Conservation (phyloP, 2,329 filamentous ascomycete genomes). For the Lasiodiplodia hormozganensis region DNA sequence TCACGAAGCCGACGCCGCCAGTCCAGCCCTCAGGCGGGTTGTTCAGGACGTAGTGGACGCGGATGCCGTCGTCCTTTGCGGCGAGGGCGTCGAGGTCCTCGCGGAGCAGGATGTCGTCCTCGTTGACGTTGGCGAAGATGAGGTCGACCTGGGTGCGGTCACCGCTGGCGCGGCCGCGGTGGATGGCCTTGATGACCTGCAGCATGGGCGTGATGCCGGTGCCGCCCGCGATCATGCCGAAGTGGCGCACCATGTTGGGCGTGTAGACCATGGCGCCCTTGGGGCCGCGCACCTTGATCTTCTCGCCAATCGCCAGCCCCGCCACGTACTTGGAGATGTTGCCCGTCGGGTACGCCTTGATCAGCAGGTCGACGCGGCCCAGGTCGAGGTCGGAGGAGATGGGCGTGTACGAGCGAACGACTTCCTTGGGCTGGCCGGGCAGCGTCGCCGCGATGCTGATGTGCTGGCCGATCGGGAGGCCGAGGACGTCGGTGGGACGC, state of each 20-base stretch:
- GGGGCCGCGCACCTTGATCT: constrained; percentile 88
- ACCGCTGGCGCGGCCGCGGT: constrained; percentile 71
- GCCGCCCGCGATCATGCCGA: constrained; percentile 97
- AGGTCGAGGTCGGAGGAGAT: constrained; percentile 57
- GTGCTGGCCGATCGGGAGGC: constrained; percentile 97
- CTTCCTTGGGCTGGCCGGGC: constrained; percentile 50
- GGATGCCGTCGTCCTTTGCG: constrained; percentile 79
- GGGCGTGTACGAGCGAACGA: constrained; percentile 52
- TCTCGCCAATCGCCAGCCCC: constrained; percentile 75
- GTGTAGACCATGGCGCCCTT: constrained; percentile 98
- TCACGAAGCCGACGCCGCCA: constrained; percentile 94
- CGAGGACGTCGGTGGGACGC: constrained; percentile 78
- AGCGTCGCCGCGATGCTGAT: constrained; percentile 82
- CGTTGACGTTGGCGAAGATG: constrained; percentile 96
- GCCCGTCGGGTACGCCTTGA: constrained; percentile 97
- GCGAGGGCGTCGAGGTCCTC: constrained; percentile 86
- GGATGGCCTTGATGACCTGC: constrained; percentile 90
- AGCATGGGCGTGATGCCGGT: constrained; percentile 99
- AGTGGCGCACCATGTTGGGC: constrained; percentile 94
- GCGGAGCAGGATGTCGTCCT: constrained; percentile 89
- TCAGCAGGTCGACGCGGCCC: constrained; percentile 93
- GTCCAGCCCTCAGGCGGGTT: constrained; percentile 92
- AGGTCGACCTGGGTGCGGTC: constrained; percentile 91
- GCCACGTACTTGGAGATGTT: constrained; percentile 97
- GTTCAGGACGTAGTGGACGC: constrained; percentile 94